phyloP scores from a whole-genome alignment of 1,139 yeast species.

The Suhomyces bolitotheri region DNA sequence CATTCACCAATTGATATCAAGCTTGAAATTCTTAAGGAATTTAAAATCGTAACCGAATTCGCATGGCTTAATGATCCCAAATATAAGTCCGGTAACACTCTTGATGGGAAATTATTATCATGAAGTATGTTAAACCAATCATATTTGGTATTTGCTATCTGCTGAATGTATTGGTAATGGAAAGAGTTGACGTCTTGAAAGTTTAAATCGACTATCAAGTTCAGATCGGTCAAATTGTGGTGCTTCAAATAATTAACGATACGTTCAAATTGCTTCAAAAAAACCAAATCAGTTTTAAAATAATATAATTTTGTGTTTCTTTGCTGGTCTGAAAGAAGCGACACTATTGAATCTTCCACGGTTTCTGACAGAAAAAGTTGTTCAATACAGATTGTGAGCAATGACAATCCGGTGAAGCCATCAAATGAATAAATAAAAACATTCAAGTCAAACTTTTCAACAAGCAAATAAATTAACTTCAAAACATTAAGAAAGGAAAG shows the following conservation, averaged over 20 bases:
- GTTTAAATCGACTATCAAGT: constrained; percentile 7
- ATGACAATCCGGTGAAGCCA: constrained; percentile 43
- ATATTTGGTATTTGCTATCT: constrained; percentile 10
- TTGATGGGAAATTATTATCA: constrained; percentile 43
- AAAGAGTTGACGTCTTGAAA: constrained; percentile 17
- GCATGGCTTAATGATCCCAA: constrained; percentile 42
- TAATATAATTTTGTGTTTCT: constrained; percentile 30
- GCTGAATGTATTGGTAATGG: constrained; percentile 9
- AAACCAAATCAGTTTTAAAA: constrained; percentile 34
- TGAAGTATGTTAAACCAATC: constrained; percentile 39
- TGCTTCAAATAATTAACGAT: constrained; percentile 26
- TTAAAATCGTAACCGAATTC: constrained; percentile 32
- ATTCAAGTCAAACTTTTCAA: constrained; percentile 21
- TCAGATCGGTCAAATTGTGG: constrained; percentile 9
- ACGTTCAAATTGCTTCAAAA: constrained; percentile 35
- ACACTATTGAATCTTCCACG: constrained; percentile 23
- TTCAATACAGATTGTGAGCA: constrained; percentile 26
- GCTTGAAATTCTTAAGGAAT: constrained; percentile 24
- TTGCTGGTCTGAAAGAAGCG: constrained; percentile 13
- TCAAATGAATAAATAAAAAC: constrained; percentile 40
- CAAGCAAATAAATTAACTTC: constrained; percentile 29
- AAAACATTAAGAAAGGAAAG: constrained; percentile 35
- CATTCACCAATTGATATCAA: constrained; percentile 41
- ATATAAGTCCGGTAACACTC: constrained; percentile 30
- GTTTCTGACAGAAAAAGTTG: constrained; percentile 16